Percentiles rank a stretch among this genome's conserved stretches.
Evolutionary conservation across 2,329 filamentous ascomycete genomes (phyloP).

Genomic region (Penicillium sp.): DNA sequence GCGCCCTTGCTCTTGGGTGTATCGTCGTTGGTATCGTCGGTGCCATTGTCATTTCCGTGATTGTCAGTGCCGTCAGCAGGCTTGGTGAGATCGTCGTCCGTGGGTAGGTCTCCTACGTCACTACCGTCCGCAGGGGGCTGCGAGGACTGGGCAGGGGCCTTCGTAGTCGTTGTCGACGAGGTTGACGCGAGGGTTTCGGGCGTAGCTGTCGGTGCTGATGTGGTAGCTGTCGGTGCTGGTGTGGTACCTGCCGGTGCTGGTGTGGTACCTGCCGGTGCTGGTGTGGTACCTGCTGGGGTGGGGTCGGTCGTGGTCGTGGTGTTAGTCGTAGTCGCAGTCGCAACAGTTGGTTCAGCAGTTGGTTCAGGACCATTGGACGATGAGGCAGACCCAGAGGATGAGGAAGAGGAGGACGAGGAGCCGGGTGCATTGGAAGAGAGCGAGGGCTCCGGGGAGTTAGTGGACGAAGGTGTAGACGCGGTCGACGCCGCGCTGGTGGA

Average conservation of each 20-base stretch:
- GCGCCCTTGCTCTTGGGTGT: neutral
- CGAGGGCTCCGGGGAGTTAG: constrained; percentile 29
- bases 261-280: constrained; percentile 1
- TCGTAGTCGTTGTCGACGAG: constrained; percentile 5
- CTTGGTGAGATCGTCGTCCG: neutral
- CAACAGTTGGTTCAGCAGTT: neutral
- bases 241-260: constrained; percentile 3
- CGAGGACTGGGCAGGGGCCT: neutral
- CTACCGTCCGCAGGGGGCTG: neutral
- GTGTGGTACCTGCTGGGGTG: neutral
- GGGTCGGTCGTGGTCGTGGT: neutral
- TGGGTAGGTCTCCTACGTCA: neutral
- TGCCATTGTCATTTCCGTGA: neutral
- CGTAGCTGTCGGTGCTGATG: constrained; percentile 1
- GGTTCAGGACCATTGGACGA: constrained; percentile 19
- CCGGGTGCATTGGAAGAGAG: constrained; percentile 28
- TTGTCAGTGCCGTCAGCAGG: neutral
- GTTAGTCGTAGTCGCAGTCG: neutral
- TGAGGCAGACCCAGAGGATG: constrained; percentile 25
- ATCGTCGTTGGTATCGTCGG: neutral
- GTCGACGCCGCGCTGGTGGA: constrained; percentile 29
- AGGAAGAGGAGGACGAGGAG: constrained; percentile 31
- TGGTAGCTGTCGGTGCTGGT: constrained; percentile 1
- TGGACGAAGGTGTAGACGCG: constrained; percentile 29
- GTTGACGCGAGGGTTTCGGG: constrained; percentile 9